Conservation (phyloP, 257 asterid genomes). For the Agastache rugosa region DNA sequence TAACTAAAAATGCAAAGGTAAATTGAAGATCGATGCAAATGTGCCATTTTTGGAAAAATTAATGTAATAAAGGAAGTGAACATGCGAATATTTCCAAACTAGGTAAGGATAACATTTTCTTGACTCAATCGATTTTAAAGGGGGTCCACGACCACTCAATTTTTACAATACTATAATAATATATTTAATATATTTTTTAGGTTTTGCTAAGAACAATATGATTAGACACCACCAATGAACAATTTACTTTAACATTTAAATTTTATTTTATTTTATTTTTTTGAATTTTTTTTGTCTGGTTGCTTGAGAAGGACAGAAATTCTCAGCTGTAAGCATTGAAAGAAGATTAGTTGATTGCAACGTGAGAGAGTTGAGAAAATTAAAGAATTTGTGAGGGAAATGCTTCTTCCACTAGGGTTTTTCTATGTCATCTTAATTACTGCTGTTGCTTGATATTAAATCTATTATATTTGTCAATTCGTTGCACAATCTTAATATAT, state of each 20-base stretch:
- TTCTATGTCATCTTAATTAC: slow-evolving; percentile 15
- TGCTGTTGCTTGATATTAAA: not conserved
- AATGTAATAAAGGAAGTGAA: slow-evolving; percentile 44
- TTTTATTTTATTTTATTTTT: not conserved
- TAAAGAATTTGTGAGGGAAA: slow-evolving; percentile 14
- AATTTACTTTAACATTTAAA: slow-evolving; percentile 16
- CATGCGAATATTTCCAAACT: slow-evolving; percentile 59
- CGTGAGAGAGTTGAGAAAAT: not conserved
- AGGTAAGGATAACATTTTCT: slow-evolving; percentile 51
- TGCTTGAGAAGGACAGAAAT: slow-evolving; percentile 27
- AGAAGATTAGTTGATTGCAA: not conserved
- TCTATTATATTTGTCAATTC: slow-evolving; percentile 13
- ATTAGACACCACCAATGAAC: slow-evolving; percentile 56
- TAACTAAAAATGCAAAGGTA: slow-evolving; percentile 32
- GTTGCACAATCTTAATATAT: slow-evolving; percentile 12
- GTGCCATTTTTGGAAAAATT: slow-evolving; percentile 43
- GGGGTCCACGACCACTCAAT: slow-evolving; percentile 41
- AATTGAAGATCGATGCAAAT: slow-evolving; percentile 34
- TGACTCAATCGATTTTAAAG: slow-evolving; percentile 29
- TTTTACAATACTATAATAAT: slow-evolving; percentile 5
- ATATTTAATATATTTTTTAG: not conserved
- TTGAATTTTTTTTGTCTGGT: not conserved
- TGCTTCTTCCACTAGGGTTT: slow-evolving; percentile 47
- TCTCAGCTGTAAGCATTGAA: not conserved
- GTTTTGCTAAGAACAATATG: slow-evolving; percentile 42